Base-by-base conservation (phyloP, 1,284 basidiomycete genomes). In the Papiliotrema laurentii region DNA sequence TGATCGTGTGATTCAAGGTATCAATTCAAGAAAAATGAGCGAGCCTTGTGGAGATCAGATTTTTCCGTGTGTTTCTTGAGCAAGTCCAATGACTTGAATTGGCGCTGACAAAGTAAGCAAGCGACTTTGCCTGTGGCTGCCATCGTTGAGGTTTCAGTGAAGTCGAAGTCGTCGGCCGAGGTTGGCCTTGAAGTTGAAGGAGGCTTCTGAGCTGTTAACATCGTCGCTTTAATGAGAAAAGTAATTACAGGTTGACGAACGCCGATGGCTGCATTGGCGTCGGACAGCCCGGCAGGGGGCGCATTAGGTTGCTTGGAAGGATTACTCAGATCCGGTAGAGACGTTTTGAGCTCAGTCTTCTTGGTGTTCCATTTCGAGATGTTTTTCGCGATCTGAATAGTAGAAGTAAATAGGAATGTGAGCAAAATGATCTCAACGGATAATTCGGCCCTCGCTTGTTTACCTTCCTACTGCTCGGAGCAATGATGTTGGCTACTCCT, bases 301-400 rank as follows among this genome's bases (percentile, higher is more conserved):
- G n/a, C n/a, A n/a, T n/a, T n/a, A n/a, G n/a, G n/a, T n/a, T 11
- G 60, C 55, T 56, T 52, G 1, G 50, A 58, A 28, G 48, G 54
- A 18, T 43, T 54, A 53, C 33, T 33, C 53, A 3, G 46, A 39
- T 39, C 45, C 13, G 47, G 74, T 50, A 54, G 50, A 13, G 63
- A 60, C 26, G 33, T 22, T 36, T 44, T 30, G 22, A 93, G 79
- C 62, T 89, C 90, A 71, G 84, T 84, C 73, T 92, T 88, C 16
- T 91, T 88, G 75, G 85, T 86, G 68, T 91, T 94, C 91, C 91
- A 96, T 64, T 96, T 94, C 64, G 80, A 84, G 67, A 97, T 94
- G 62, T 93, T 91, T 69, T 82, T 87, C 43, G 81, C 85, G 40
- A 84, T 86, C 89, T 93, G 51, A 21, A 45, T 26, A 28, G 42